Percentiles rank a stretch among this genome's conserved stretches.
These are phyloP conservation scores for Suhomyces tanzawaensis DNA, from an alignment of 805 yeast species.

Conservation along the genomic window DNA sequence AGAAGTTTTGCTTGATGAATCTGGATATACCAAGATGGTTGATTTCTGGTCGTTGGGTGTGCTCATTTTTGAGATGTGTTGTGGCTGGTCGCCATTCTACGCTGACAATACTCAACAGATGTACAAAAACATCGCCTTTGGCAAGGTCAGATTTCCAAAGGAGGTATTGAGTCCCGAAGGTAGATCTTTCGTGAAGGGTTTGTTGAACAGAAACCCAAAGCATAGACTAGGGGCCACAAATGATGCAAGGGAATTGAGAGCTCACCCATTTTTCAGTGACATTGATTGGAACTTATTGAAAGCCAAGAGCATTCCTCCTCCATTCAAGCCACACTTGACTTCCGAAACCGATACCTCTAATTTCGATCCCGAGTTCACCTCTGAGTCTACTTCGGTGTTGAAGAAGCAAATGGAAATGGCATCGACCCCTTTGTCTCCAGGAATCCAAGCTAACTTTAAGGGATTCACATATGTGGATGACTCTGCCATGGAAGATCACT, in stretches of 20 bases:
- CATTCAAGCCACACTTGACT: conserved; percentile 89
- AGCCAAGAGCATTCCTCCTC: conserved; percentile 87
- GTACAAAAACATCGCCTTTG: conserved; percentile 98
- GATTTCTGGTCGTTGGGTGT: conserved; percentile 99
- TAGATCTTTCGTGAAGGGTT: conserved; percentile 90
- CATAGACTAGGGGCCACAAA: conserved; percentile 89
- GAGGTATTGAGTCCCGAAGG: conserved; percentile 93
- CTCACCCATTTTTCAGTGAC: conserved; percentile 88
- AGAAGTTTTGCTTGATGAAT: conserved; percentile 90
- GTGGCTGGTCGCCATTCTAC: conserved; percentile 99
- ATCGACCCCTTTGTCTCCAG: conserved; percentile 86
- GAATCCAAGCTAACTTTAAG: conserved; percentile 92
- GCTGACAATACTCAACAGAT: conserved; percentile 98
- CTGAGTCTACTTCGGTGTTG: conserved; percentile 80
- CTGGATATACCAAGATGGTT: conserved; percentile 98
- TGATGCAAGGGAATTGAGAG: conserved; percentile 90
- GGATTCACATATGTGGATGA: conserved; percentile 97
- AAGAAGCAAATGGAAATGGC: conserved; percentile 63
- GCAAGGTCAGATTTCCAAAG: conserved; percentile 95
- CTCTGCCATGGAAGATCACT: conserved; percentile 85
- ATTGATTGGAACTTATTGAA: conserved; percentile 83
- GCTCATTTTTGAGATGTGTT: conserved; percentile 96
- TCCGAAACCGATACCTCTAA: conserved; percentile 94
- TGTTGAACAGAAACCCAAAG: conserved; percentile 91
- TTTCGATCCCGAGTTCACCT: conserved; percentile 97